Conservation (phyloP, 192 early-diverging fungal genomes). For the Chytriomyces sp. region DNA sequence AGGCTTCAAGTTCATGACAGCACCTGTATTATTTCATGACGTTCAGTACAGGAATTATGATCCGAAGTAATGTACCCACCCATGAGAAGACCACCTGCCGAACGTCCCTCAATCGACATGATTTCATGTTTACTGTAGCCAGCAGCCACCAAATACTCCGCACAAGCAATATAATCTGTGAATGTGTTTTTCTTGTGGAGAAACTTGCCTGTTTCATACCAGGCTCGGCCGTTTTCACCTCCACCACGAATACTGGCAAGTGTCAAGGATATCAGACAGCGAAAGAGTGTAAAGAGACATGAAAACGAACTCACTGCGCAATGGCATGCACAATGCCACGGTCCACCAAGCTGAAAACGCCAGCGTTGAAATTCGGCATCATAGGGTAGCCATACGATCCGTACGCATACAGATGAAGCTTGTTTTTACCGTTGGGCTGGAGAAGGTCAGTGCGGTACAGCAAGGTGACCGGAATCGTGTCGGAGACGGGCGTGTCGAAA, state of each 20-base stretch:
- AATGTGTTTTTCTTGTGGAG: slow-evolving; percentile 47
- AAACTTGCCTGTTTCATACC: slow-evolving; percentile 53
- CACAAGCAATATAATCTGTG: slow-evolving; percentile 42
- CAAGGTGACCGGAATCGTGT: slow-evolving; percentile 45
- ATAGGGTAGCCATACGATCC: slow-evolving; percentile 43
- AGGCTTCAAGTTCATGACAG: slow-evolving; percentile 47
- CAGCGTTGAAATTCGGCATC: slow-evolving; percentile 33
- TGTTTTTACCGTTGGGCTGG: slow-evolving; percentile 37
- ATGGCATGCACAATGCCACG: slow-evolving; percentile 49
- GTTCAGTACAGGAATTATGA: too few species aligned
- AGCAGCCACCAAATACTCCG: slow-evolving; percentile 42
- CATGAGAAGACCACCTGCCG: slow-evolving; percentile 49
- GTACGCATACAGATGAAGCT: slow-evolving; percentile 42
- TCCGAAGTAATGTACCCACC: slow-evolving; percentile 17
- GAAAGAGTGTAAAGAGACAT: background rate
- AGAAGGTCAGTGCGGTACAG: slow-evolving; percentile 45
- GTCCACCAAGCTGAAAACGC: slow-evolving; percentile 38
- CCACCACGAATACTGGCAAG: slow-evolving; percentile 3
- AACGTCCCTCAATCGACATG: slow-evolving; percentile 43
- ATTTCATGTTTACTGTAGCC: slow-evolving; percentile 29
- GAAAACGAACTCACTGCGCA: slow-evolving; percentile 36
- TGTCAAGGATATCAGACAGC: background rate
- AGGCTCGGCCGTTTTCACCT: slow-evolving; percentile 44
- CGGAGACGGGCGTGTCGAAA: slow-evolving; percentile 39
- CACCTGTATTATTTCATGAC: too few species aligned